phyloP scores from a whole-genome alignment of 192 early-diverging fungal genomes.

The Linnemannia elongata region DNA sequence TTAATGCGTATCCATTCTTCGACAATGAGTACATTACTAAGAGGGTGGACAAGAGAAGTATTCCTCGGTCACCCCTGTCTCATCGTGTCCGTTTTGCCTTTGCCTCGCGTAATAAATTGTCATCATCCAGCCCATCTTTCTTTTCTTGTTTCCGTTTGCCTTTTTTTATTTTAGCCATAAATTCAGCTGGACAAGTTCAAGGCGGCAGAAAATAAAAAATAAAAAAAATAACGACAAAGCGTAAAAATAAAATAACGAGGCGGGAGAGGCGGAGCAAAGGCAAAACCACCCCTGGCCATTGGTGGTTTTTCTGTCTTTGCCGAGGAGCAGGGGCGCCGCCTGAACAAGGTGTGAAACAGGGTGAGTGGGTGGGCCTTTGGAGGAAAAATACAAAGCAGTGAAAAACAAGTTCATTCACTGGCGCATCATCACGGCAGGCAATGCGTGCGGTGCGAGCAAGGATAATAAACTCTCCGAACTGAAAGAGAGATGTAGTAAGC shows the following conservation, averaged over 20 bases:
- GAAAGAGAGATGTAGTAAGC: no score
- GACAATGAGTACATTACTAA: neutral
- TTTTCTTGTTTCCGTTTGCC: neutral
- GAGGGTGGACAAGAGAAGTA: neutral
- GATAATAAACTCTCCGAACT: no score
- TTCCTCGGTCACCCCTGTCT: neutral
- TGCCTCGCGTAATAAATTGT: no score
- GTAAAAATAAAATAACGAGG: neutral
- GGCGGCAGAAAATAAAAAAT: no score
- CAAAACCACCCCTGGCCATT: neutral
- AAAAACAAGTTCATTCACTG: no score
- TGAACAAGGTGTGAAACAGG: neutral
- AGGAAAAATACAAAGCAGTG: no score
- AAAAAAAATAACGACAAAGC: neutral
- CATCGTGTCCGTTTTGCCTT: neutral
- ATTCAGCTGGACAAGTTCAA: neutral
- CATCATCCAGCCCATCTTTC: neutral
- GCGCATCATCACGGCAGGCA: no score
- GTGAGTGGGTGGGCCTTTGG: neutral
- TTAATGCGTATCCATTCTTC: neutral
- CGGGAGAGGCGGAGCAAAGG: neutral
- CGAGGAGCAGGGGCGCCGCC: neutral
- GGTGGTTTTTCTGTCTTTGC: neutral
- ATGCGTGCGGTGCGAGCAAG: no score
- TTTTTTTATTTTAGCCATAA: neutral